Percentiles rank a stretch among this genome's conserved stretches.
phyloP scores from a whole-genome alignment of 169 alveolate genomes.

The Fabrea salina region DNA sequence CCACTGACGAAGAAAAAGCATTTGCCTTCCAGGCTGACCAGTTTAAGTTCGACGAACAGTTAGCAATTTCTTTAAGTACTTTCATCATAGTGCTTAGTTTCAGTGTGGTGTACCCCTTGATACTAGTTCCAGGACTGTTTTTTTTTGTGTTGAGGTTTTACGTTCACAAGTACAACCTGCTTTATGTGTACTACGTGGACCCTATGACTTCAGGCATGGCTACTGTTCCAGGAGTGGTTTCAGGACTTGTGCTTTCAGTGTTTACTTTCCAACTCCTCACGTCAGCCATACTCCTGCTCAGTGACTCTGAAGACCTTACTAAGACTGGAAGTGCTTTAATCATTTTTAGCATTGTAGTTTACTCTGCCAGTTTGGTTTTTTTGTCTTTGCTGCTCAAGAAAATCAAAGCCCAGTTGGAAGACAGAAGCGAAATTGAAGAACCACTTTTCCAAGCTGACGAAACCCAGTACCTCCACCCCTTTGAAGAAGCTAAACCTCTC shows the following conservation, averaged over 20 bases:
- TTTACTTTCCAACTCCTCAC: conserved; percentile 16
- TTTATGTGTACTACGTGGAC: background rate
- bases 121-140: background rate
- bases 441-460: too few relatives aligned
- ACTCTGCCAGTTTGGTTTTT: too few relatives aligned
- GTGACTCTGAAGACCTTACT: too few relatives aligned
- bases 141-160: conserved; percentile 10
- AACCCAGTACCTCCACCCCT: too few relatives aligned
- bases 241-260: background rate
- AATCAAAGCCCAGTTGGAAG: too few relatives aligned
- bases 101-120: background rate
- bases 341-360: too few relatives aligned
- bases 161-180: conserved; percentile 10
- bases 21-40: conserved; percentile 7
- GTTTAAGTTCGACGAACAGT: background rate
- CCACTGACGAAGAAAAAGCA: background rate
- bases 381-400: too few relatives aligned
- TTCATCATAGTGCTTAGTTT: conserved; percentile 11
- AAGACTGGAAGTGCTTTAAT: too few relatives aligned
- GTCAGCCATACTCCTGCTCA: background rate
- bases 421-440: too few relatives aligned
- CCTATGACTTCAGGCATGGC: conserved; percentile 1
- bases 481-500: too few relatives aligned
- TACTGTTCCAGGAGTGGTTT: background rate
- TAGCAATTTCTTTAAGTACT: background rate